A percentile compares a stretch with the other conserved stretches of the same genome.
These are phyloP conservation scores for Termitomyces eurrhizus DNA, from an alignment of 768 basidiomycete species.

Conservation along the genomic window DNA sequence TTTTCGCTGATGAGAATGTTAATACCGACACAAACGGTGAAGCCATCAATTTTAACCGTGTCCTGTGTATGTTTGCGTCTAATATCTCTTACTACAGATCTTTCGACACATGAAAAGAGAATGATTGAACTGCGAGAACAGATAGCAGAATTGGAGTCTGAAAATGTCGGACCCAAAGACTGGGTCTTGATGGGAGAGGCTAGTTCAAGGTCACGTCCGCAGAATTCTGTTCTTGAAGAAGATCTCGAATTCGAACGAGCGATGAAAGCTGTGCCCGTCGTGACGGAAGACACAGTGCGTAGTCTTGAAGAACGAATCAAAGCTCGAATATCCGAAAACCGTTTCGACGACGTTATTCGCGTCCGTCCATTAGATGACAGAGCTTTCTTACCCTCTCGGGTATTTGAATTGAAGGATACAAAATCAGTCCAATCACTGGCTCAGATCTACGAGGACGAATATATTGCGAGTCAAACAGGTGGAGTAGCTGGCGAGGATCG, in stretches of 20 bases:
- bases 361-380: constrained; percentile 73
- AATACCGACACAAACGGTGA: constrained; percentile 27
- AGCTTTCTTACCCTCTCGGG: constrained; percentile 86
- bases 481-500: constrained; percentile 63
- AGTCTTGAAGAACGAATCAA: constrained; percentile 90
- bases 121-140: constrained; percentile 69
- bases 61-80: neutral
- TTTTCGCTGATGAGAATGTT: constrained; percentile 76
- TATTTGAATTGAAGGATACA: constrained; percentile 85
- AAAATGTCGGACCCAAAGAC: constrained; percentile 85
- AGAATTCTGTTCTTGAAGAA: constrained; percentile 89
- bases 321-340: constrained; percentile 75
- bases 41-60: constrained; percentile 10
- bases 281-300: constrained; percentile 85
- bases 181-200: constrained; percentile 96
- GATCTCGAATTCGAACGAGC: constrained; percentile 94
- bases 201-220: constrained; percentile 73
- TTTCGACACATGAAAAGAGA: constrained; percentile 81
- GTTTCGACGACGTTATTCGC: constrained; percentile 92
- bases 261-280: constrained; percentile 79
- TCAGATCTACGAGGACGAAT: constrained; percentile 95
- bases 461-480: constrained; percentile 60
- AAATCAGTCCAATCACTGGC: constrained; percentile 88
- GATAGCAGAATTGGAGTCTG: constrained; percentile 76
- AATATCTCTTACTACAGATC: constrained; percentile 31